A percentile compares a stretch with the other conserved stretches of the same genome.
Conservation (phyloP, 208 protist species). For the Trypanosoma cruzi region DNA sequence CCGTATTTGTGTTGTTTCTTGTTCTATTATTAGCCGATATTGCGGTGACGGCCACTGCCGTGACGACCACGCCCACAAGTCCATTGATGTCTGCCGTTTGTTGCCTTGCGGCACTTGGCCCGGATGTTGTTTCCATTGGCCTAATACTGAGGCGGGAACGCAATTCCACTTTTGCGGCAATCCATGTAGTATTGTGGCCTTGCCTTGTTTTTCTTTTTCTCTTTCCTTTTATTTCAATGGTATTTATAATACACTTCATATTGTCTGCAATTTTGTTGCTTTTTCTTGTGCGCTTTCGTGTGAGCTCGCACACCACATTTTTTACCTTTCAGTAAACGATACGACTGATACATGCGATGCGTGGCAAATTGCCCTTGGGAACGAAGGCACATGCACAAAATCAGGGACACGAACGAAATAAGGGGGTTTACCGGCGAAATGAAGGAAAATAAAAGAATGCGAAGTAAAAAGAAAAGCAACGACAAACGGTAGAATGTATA, state of each 20-base stretch:
- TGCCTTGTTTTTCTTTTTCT: slow-evolving; percentile 55
- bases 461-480: no score
- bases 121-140: slow-evolving; percentile 48
- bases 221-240: slow-evolving; percentile 51
- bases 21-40: slow-evolving; percentile 63
- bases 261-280: slow-evolving; percentile 50
- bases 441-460: no score
- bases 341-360: no score
- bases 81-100: slow-evolving; percentile 41
- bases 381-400: no score
- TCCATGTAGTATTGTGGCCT: slow-evolving; percentile 68
- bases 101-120: slow-evolving; percentile 45
- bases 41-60: slow-evolving; percentile 43
- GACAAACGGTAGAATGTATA: no score
- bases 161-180: slow-evolving; percentile 43
- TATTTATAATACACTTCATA: slow-evolving; percentile 70
- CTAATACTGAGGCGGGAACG: slow-evolving; percentile 53
- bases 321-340: slow-evolving; percentile 40
- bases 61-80: slow-evolving; percentile 36
- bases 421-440: no score
- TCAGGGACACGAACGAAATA: no score
- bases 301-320: slow-evolving; percentile 54
- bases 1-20: slow-evolving; percentile 44
- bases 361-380: no score
- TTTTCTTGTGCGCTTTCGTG: slow-evolving; percentile 59